Percentiles rank a stretch among this genome's conserved stretches.
Evolutionary conservation across 352 stramenopile genomes (phyloP).

Genomic region (Pythium scleroteichum): DNA sequence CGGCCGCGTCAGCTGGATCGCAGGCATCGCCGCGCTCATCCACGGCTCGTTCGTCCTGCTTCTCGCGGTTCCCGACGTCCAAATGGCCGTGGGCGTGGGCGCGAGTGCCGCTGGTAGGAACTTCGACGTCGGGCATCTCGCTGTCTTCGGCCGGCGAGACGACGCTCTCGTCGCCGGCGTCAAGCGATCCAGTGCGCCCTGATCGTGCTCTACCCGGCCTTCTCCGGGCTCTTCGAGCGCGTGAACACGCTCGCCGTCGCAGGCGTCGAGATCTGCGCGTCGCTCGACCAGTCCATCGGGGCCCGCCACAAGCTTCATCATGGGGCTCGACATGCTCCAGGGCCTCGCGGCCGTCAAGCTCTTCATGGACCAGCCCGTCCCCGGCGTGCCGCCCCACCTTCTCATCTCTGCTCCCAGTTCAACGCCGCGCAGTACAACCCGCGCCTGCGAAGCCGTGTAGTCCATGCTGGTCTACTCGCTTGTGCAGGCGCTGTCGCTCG

Average conservation of each 20-base stretch:
- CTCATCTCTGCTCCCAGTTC: conserved; percentile 22
- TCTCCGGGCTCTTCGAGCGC: conserved; percentile 29
- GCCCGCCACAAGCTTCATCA: conserved; percentile 19
- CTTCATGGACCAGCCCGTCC: conserved; percentile 28
- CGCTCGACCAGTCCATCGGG: conserved; percentile 32
- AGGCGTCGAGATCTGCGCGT: conserved; percentile 27
- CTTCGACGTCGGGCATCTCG: conserved; percentile 3
- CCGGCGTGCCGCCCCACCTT: too few species aligned
- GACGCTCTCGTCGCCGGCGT: conserved; percentile 1
- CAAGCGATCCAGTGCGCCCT: conserved; percentile 8
- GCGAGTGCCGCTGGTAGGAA: too few species aligned
- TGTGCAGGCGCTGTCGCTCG: conserved; percentile 21
- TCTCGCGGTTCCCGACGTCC: too few species aligned
- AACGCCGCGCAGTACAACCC: conserved; percentile 19
- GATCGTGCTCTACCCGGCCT: conserved; percentile 26
- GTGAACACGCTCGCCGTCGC: conserved; percentile 12
- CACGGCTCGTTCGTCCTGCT: too few species aligned
- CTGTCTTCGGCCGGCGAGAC: conserved; percentile 12
- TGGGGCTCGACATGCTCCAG: conserved; percentile 22
- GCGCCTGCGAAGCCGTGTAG: not conserved
- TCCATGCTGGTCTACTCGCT: conserved; percentile 26
- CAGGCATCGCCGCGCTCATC: too few species aligned
- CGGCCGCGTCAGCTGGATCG: too few species aligned
- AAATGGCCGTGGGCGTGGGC: too few species aligned
- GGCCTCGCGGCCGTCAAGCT: conserved; percentile 23